A percentile compares a stretch with the other conserved stretches of the same genome.
These are phyloP conservation scores for Hypoxylon sp. DNA, from an alignment of 2,329 filamentous ascomycete genomes.

Conservation along the genomic window DNA sequence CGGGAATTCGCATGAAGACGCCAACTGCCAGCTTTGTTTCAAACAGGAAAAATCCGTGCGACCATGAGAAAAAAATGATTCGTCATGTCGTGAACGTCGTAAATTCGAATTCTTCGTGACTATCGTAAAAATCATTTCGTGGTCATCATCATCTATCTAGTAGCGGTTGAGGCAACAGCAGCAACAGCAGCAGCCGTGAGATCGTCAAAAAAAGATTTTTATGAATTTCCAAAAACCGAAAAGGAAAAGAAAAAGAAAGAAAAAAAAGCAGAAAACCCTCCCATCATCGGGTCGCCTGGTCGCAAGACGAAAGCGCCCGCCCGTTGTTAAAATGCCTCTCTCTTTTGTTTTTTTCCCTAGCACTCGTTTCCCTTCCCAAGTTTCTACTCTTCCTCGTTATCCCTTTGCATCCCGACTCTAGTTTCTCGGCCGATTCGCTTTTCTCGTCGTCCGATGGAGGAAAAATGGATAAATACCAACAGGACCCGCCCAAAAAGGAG, in stretches of 20 bases:
- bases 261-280: conserved; percentile 24
- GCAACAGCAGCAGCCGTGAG: conserved; percentile 39
- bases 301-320: conserved; percentile 26
- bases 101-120: conserved; percentile 47
- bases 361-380: conserved; percentile 22
- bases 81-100: conserved; percentile 43
- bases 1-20: conserved; percentile 20
- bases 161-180: not conserved
- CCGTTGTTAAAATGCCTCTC: conserved; percentile 29
- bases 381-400: conserved; percentile 24
- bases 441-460: conserved; percentile 26
- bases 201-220: conserved; percentile 47
- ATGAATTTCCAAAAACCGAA: conserved; percentile 28
- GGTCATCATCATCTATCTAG: conserved; percentile 51
- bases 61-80: conserved; percentile 31
- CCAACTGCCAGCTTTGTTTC: conserved; percentile 2
- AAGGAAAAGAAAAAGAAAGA: conserved; percentile 33
- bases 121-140: conserved; percentile 48
- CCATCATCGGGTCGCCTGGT: conserved; percentile 23
- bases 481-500: conserved; percentile 16
- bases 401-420: conserved; percentile 33
- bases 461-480: conserved; percentile 23
- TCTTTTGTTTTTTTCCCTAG: conserved; percentile 24
- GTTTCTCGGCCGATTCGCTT: conserved; percentile 28
- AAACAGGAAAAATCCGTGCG: conserved; percentile 22